A percentile compares a stretch with the other conserved stretches of the same genome.
These are phyloP conservation scores for Ceratocystis cubensis DNA, from an alignment of 2,329 filamentous ascomycete species.

Conservation along the genomic window DNA sequence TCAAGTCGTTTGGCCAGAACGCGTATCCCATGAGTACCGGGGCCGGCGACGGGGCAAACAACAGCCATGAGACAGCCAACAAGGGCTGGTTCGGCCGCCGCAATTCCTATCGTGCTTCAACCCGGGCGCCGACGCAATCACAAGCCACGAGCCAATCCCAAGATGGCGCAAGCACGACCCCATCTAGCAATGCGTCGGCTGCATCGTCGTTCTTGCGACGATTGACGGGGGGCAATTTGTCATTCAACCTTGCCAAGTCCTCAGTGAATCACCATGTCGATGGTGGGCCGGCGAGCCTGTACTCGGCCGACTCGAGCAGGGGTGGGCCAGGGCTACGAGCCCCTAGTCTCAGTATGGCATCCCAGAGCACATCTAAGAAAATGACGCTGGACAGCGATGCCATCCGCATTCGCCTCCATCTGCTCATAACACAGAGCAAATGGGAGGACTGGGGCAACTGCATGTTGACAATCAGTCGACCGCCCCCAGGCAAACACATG, in stretches of 20 bases:
- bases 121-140: conserved; percentile 41
- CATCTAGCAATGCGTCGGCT: conserved; percentile 49
- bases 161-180: conserved; percentile 57
- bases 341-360: conserved; percentile 43
- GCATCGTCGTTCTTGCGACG: conserved; percentile 65
- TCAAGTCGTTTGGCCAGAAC: conserved; percentile 54
- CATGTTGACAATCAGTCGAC: conserved; percentile 65
- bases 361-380: conserved; percentile 34
- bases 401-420: conserved; percentile 75
- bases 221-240: conserved; percentile 56
- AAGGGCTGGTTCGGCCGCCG: conserved; percentile 48
- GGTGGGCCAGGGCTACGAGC: conserved; percentile 41
- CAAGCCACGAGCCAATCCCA: conserved; percentile 41
- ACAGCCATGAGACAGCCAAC: conserved; percentile 27
- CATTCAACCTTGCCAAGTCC: conserved; percentile 72
- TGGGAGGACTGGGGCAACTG: conserved; percentile 91
- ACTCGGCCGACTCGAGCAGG: conserved; percentile 44
- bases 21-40: not conserved
- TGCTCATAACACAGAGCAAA: conserved; percentile 60
- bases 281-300: conserved; percentile 45
- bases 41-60: conserved; percentile 27
- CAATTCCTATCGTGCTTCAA: conserved; percentile 52
- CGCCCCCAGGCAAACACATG: conserved; percentile 49
- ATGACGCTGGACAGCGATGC: conserved; percentile 58
- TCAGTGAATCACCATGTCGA: conserved; percentile 49